phyloP scores from a whole-genome alignment of 164 flowering plant genomes.

The Vitis rupestris region DNA sequence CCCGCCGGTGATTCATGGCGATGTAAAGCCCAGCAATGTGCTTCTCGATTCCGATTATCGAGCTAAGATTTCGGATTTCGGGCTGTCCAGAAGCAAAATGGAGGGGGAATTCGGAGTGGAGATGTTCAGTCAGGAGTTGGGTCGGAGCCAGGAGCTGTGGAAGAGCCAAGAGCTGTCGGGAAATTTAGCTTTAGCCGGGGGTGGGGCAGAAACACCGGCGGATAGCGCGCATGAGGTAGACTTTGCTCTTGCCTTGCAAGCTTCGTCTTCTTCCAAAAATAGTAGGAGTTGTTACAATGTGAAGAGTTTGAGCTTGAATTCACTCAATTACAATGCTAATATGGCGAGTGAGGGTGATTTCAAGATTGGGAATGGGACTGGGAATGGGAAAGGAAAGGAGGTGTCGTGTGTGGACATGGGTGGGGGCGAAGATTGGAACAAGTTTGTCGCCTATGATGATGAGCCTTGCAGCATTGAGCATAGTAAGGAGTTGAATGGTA shows the following conservation, averaged over 20 bases:
- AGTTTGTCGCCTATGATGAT: slow-evolving; percentile 49
- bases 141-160: slow-evolving; percentile 56
- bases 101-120: slow-evolving; percentile 79
- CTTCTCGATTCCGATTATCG: slow-evolving; percentile 64
- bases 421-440: slow-evolving; percentile 40
- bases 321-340: slow-evolving; percentile 29
- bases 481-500: slow-evolving; percentile 57
- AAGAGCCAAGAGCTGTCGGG: slow-evolving; percentile 68
- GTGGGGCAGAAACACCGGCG: slow-evolving; percentile 29
- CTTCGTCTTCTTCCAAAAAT: slow-evolving; percentile 64
- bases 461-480: slow-evolving; percentile 53
- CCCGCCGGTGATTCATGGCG: slow-evolving; percentile 95
- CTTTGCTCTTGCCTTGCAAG: slow-evolving; percentile 73
- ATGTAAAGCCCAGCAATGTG: slow-evolving; percentile 95
- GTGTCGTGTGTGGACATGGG: slow-evolving; percentile 35
- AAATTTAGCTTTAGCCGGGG: slow-evolving; percentile 26
- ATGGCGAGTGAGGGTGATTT: slow-evolving; percentile 23
- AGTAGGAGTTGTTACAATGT: slow-evolving; percentile 33
- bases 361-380: slow-evolving; percentile 6
- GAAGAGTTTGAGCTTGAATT: slow-evolving; percentile 27
- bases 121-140: slow-evolving; percentile 79
- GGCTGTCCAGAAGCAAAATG: slow-evolving; percentile 77
- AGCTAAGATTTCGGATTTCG: slow-evolving; percentile 93
- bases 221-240: slow-evolving; percentile 71
- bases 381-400: slow-evolving; percentile 66